Evolutionary conservation across 2,329 filamentous ascomycete genomes (phyloP), one percentile per base, ranked within the genome.

Genomic region (Penicillium sp.): DNA sequence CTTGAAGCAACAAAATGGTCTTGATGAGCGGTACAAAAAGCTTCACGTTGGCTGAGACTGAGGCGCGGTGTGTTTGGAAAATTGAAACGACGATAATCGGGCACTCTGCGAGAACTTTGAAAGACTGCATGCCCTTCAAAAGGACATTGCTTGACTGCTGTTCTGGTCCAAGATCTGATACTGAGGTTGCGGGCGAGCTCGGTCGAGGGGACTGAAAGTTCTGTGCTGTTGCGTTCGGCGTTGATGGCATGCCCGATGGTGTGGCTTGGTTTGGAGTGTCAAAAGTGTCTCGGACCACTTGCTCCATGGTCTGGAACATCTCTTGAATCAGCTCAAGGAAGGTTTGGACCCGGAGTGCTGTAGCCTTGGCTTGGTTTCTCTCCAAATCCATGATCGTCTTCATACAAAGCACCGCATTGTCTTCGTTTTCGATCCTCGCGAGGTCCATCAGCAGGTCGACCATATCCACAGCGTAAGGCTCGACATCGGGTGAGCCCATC

Each of bases 71-170:
- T 5, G 93, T 89, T 75, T 99, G 94, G 72, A 99, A 97, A 61
- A 99, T 90, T 4, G 93, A 97, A 1, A 99, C 94, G 3, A 99
- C 94, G 39, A 99, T 97, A 48, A 99, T 99, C 0, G 94, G 94
- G 65, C 94, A 99, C 72, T 99, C 94, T 1, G 93, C 92, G 4
- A 99, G 83, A 22, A 99, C 93, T 73, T 97, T 99, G 83, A 99
- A 99, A 1, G 94, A 99, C 71, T 96, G 91, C 90, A 97, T 97
- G 29, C 94, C 94, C 74, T 91, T 96, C 50, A 92, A 79, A 32
- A 99, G 75, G 45, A 90, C 88, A 54, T 92, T 86, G 51, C 85
- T 86, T 65, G 92, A 88, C 68, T 93, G 90, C 65, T 91, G 88
- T 64, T 97, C 92, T 13, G 86, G 83, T 5, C 87, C 90, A 47